Evolutionary conservation across 2,329 filamentous ascomycete genomes (phyloP).

Genomic region (Exophiala calicioides): DNA sequence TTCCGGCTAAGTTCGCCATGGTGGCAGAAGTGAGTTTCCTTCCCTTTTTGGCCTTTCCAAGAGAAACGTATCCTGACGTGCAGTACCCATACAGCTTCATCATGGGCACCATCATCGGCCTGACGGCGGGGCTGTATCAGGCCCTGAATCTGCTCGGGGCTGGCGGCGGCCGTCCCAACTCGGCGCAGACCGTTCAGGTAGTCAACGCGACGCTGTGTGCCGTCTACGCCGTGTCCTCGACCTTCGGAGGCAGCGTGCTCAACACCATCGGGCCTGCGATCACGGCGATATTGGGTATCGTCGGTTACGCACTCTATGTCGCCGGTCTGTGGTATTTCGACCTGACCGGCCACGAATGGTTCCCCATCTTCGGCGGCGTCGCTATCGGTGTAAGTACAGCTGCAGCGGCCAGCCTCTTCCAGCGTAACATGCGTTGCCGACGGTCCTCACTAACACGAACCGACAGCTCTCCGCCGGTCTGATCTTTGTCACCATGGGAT

Average conservation of each 20-base stretch:
- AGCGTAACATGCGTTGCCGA: no score
- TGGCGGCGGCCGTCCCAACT: constrained; percentile 18
- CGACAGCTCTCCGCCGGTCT: constrained; percentile 18
- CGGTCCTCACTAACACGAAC: neutral
- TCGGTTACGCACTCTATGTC: constrained; percentile 1
- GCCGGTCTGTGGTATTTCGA: constrained; percentile 5
- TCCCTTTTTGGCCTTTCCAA: neutral
- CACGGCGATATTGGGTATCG: constrained; percentile 5
- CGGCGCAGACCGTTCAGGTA: constrained; percentile 11
- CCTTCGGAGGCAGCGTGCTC: constrained; percentile 15
- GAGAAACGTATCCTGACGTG: neutral
- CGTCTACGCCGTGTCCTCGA: constrained; percentile 15
- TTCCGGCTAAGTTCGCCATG: neutral
- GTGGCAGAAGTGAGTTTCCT: neutral
- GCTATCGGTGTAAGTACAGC: neutral
- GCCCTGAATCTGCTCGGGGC: constrained; percentile 19
- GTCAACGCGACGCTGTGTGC: constrained; percentile 19
- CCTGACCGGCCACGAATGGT: neutral
- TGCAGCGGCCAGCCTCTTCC: neutral
- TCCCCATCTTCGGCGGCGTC: neutral
- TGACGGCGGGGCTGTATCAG: constrained; percentile 16
- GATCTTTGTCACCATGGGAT: constrained; percentile 37
- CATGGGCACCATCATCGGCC: constrained; percentile 15
- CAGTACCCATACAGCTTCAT: no score
- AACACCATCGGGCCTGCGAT: constrained; percentile 18